phyloP scores from a whole-genome alignment of 768 basidiomycete genomes.

The Pleurotus tuoliensis region DNA sequence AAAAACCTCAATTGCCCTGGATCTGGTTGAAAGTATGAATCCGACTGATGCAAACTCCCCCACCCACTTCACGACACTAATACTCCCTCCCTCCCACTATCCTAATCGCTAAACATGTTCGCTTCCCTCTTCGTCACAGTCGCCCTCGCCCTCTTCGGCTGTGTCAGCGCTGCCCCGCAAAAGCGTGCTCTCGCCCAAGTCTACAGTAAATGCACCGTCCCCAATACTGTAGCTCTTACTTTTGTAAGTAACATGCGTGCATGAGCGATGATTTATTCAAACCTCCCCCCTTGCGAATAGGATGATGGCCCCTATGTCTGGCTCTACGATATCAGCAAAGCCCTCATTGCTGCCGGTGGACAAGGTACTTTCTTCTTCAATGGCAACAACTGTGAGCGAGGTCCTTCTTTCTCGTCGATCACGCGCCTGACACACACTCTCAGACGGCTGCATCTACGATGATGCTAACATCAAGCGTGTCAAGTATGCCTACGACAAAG shows the following conservation, averaged over 20 bases:
- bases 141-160: conserved; percentile 1
- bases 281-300: conserved; percentile 13
- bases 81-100: not conserved
- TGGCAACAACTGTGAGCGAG: conserved; percentile 14
- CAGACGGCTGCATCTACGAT: conserved; percentile 36
- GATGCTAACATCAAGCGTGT: conserved; percentile 19
- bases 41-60: too few species aligned
- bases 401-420: not conserved
- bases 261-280: not conserved
- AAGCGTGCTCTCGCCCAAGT: conserved; percentile 24
- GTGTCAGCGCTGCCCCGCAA: not conserved
- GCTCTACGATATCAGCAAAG: conserved; percentile 28
- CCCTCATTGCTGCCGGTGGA: conserved; percentile 19
- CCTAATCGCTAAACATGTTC: not conserved
- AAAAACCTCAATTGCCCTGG: not conserved
- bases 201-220: conserved; percentile 28
- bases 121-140: conserved; percentile 1
- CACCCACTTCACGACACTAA: too few species aligned
- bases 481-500: conserved; percentile 34
- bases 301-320: conserved; percentile 41
- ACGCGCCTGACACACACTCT: not conserved
- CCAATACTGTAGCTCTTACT: conserved; percentile 36
- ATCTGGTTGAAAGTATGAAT: too few species aligned
- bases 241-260: conserved; percentile 24
- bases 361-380: conserved; percentile 27